These are phyloP conservation scores for Hemileccinum rubropunctum DNA, from an alignment of 768 basidiomycete genomes.

Conservation along the genomic window DNA sequence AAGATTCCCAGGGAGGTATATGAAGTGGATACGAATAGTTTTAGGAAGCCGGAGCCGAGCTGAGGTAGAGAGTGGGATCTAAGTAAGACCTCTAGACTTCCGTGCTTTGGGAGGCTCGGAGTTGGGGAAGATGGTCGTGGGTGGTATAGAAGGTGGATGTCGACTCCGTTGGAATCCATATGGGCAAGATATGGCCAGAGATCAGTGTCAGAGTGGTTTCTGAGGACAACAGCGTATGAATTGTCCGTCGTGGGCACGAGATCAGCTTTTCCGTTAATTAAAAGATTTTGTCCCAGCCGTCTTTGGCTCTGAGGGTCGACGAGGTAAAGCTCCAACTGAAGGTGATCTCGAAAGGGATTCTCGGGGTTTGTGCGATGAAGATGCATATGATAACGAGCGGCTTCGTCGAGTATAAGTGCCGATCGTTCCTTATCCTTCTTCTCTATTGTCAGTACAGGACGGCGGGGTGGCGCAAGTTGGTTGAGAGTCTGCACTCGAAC, in stretches of 20 bases:
- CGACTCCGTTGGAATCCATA: slow-evolving; percentile 56
- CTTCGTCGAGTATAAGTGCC: slow-evolving; percentile 49
- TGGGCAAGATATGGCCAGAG: slow-evolving; percentile 64
- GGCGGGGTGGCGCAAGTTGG: slow-evolving; percentile 36
- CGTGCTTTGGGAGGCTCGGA: slow-evolving; percentile 46
- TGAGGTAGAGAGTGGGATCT: slow-evolving; percentile 42
- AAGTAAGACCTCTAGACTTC: slow-evolving; percentile 38
- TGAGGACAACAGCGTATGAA: slow-evolving; percentile 48
- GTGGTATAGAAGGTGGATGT: slow-evolving; percentile 54
- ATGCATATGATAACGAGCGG: slow-evolving; percentile 59
- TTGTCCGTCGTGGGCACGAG: slow-evolving; percentile 41
- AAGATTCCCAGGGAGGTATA: slow-evolving; percentile 48
- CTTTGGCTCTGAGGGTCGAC: slow-evolving; percentile 45
- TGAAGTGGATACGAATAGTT: slow-evolving; percentile 53
- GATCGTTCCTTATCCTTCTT: slow-evolving; percentile 33
- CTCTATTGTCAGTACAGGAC: slow-evolving; percentile 38
- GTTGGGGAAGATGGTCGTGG: slow-evolving; percentile 36
- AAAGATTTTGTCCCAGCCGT: slow-evolving; percentile 43
- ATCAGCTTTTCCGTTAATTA: slow-evolving; percentile 47
- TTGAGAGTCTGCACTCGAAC: slow-evolving; percentile 47
- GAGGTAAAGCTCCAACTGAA: slow-evolving; percentile 52
- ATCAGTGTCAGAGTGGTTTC: slow-evolving; percentile 48
- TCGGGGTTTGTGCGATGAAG: slow-evolving; percentile 49
- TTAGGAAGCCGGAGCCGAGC: slow-evolving; percentile 50
- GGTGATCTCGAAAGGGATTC: slow-evolving; percentile 43